A percentile compares a stretch with the other conserved stretches of the same genome.
phyloP scores from a whole-genome alignment of 2,329 filamentous ascomycete species.

The Hawksworthiomyces lignivorus region DNA sequence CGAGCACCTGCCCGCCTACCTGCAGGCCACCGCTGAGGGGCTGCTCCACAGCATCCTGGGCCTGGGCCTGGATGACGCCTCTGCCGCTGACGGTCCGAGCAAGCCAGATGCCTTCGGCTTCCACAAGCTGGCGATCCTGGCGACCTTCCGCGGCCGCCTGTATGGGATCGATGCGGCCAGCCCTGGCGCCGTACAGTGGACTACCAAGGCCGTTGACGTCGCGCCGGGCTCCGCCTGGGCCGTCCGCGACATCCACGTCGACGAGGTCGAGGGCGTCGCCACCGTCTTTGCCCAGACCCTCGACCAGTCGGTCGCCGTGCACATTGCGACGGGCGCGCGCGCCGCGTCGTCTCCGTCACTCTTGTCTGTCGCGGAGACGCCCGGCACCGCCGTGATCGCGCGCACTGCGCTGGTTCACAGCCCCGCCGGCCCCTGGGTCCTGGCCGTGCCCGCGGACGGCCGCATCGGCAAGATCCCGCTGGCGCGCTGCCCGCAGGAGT shows the following conservation, averaged over 20 bases:
- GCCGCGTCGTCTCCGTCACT: too few relatives aligned
- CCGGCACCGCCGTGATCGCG: constrained; percentile 21
- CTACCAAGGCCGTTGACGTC: constrained; percentile 53
- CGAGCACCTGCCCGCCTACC: constrained; percentile 64
- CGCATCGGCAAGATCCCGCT: constrained; percentile 38
- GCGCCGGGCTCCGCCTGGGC: constrained; percentile 49
- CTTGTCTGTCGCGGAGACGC: constrained; percentile 21
- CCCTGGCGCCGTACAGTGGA: constrained; percentile 71
- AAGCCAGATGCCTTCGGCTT: constrained; percentile 61
- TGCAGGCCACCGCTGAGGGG: constrained; percentile 60
- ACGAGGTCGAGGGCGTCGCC: constrained; percentile 48
- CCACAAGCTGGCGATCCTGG: constrained; percentile 74
- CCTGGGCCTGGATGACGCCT: constrained; percentile 30
- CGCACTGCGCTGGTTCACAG: constrained; percentile 47
- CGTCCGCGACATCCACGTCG: constrained; percentile 58
- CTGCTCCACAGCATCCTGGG: constrained; percentile 59
- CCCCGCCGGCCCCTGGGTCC: constrained; percentile 42
- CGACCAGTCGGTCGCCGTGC: constrained; percentile 54
- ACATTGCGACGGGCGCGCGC: constrained; percentile 44
- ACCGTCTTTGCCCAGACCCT: constrained; percentile 48
- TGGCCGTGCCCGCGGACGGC: constrained; percentile 45
- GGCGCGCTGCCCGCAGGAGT: constrained; percentile 41
- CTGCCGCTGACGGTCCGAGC: constrained; percentile 20
- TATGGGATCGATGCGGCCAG: constrained; percentile 73
- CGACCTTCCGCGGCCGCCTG: constrained; percentile 69